Conservation (phyloP, 768 basidiomycete species). For the Rubroboletus satanas region DNA sequence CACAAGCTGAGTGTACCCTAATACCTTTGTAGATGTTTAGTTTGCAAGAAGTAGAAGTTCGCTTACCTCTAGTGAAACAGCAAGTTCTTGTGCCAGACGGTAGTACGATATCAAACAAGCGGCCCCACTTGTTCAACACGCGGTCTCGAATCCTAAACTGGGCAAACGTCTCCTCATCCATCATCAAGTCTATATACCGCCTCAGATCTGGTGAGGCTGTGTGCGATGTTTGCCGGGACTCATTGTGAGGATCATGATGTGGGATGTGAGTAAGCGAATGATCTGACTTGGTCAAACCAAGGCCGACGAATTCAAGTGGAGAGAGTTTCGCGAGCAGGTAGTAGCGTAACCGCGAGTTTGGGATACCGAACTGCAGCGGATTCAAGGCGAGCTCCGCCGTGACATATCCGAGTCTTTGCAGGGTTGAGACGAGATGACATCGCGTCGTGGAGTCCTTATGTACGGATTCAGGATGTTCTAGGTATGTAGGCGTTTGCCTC, state of each 20-base stretch:
- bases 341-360: conserved; percentile 79
- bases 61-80: conserved; percentile 74
- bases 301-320: conserved; percentile 37
- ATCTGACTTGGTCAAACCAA: conserved; percentile 14
- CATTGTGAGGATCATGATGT: conserved; percentile 30
- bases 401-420: conserved; percentile 53
- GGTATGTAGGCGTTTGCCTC: background rate
- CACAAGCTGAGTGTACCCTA: conserved; percentile 73
- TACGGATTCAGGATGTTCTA: conserved; percentile 5
- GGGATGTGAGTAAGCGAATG: conserved; percentile 54
- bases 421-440: conserved; percentile 46
- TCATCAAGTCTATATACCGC: conserved; percentile 9
- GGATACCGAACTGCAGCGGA: conserved; percentile 74
- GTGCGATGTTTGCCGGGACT: background rate
- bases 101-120: conserved; percentile 73
- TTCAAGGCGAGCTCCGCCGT: conserved; percentile 63
- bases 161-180: conserved; percentile 14
- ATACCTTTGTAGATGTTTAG: background rate
- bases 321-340: conserved; percentile 65
- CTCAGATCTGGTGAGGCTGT: conserved; percentile 3
- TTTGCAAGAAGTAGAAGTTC: background rate
- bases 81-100: conserved; percentile 62
- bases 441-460: conserved; percentile 63
- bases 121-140: conserved; percentile 69
- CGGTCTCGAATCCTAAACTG: conserved; percentile 51